Evolutionary conservation across 2,329 filamentous ascomycete genomes (phyloP), one percentile per base, ranked within the genome.

Genomic region (Beauveria sp.): DNA sequence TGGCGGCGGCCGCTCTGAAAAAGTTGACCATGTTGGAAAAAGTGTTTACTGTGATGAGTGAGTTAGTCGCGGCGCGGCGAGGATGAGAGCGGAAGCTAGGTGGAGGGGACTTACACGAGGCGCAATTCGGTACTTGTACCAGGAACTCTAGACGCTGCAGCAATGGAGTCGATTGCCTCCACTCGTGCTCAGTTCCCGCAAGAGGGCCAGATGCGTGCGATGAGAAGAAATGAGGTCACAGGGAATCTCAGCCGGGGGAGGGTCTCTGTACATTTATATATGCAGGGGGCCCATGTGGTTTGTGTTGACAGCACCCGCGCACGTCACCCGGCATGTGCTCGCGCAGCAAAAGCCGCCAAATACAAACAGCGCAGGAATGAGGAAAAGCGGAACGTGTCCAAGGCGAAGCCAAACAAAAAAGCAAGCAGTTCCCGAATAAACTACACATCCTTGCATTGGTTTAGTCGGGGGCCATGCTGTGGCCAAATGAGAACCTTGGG

Each of bases 401-500:
- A 24, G 16, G 10, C 2, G 5, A n/a, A 24, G 2, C 12, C 5
- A 38, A 50, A 42, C 12, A 45, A 38, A 30, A 30, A 34, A 52
- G 26, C 10, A 59, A 10, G 22, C 20, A 26, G 3, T 34, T 49
- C n/a, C 47, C 24, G n/a, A 2, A n/a, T 40, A 30, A 34, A 14
- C 6, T 38, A 38, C 34, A 16, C 34, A 38, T 16, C 47, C 57
- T 51, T 34, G 46, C 57, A 42, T 16, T 1, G 20, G 22, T 22
- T n/a, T 3, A n/a, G 42, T 49, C 28, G 47, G 38, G 30, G 30
- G 30, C 22, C n/a, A 40, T 22, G 18, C 40, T 16, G 30, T n/a
- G 22, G 49, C 50, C 58, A 54, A 60, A 60, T 60, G 49, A 60
- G 47, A 53, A 28, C 50, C 49, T 60, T 43, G 49, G 42, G 58